These are phyloP conservation scores for Phalaenopsis equestris DNA, from an alignment of 106 monocot species.

Conservation along the genomic window DNA sequence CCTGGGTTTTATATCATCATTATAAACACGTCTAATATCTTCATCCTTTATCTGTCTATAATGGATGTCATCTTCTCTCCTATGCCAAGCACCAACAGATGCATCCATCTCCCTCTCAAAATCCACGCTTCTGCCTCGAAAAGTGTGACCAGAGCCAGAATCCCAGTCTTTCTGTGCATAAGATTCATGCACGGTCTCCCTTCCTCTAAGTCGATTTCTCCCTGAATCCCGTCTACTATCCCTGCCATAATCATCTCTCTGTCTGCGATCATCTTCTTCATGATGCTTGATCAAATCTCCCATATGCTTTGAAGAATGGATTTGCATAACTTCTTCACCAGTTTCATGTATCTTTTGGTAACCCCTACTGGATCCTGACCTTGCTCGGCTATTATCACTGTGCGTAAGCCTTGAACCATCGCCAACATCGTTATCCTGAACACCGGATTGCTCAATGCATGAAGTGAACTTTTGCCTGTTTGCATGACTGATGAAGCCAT, in stretches of 20 bases:
- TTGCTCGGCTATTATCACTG: conserved; percentile 47
- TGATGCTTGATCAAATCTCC: conserved; percentile 32
- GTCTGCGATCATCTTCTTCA: conserved; percentile 28
- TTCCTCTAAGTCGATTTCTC: conserved; percentile 25
- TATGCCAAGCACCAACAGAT: conserved; percentile 27
- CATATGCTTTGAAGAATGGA: conserved; percentile 19
- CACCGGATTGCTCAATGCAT: conserved; percentile 32
- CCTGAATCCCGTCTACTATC: conserved; percentile 41
- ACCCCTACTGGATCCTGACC: conserved; percentile 44
- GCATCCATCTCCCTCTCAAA: conserved; percentile 54
- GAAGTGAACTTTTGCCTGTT: conserved; percentile 43
- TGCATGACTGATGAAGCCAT: conserved; percentile 27
- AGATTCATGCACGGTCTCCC: conserved; percentile 32
- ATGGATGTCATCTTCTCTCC: conserved; percentile 46
- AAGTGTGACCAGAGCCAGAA: conserved; percentile 21
- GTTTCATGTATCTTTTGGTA: conserved; percentile 27
- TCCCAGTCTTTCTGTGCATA: conserved; percentile 35
- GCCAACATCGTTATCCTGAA: conserved; percentile 22
- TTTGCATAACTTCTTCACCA: conserved; percentile 43
- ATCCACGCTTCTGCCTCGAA: conserved; percentile 32
- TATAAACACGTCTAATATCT: conserved; percentile 35
- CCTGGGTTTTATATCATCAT: conserved; percentile 37
- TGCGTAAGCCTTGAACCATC: conserved; percentile 27
- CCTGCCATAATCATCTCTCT: conserved; percentile 38
- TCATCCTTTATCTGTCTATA: conserved; percentile 54